Conservation (phyloP, 2,329 filamentous ascomycete species). For the Verticillium zaregamsianum region DNA sequence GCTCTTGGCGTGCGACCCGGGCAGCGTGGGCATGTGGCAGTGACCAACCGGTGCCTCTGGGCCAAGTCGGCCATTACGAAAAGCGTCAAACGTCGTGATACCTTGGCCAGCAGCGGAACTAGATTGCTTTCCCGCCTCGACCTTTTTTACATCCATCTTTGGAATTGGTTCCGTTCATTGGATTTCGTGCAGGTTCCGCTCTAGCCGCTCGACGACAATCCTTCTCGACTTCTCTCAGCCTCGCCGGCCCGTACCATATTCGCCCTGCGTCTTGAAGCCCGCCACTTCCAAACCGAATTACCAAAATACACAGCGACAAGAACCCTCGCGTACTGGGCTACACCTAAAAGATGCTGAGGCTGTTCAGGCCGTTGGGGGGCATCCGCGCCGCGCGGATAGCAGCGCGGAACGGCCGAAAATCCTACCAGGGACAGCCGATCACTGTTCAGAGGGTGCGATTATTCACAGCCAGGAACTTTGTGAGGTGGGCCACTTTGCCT, state of each 20-base stretch:
- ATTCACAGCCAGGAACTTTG: background rate
- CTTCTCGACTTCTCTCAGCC: background rate
- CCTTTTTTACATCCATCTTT: background rate
- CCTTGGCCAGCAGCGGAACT: background rate
- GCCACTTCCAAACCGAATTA: background rate
- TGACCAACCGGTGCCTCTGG: background rate
- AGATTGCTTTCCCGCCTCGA: background rate
- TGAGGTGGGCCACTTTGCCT: background rate
- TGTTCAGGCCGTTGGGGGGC: slow-evolving; percentile 9
- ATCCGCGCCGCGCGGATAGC: slow-evolving; percentile 8
- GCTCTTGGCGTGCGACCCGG: background rate
- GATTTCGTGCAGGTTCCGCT: background rate
- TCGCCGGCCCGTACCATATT: background rate
- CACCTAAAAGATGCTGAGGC: slow-evolving; percentile 1
- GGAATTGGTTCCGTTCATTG: background rate
- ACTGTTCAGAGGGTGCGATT: slow-evolving; percentile 11
- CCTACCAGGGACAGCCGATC: slow-evolving; percentile 3
- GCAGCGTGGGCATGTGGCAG: background rate
- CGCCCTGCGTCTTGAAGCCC: background rate
- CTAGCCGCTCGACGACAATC: background rate
- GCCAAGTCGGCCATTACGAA: background rate
- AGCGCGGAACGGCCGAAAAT: background rate
- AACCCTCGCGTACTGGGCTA: background rate
- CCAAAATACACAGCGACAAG: background rate
- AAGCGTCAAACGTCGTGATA: background rate